Evolutionary conservation across 805 yeast genomes (phyloP).

Genomic region (Candida nonsorbophila): DNA sequence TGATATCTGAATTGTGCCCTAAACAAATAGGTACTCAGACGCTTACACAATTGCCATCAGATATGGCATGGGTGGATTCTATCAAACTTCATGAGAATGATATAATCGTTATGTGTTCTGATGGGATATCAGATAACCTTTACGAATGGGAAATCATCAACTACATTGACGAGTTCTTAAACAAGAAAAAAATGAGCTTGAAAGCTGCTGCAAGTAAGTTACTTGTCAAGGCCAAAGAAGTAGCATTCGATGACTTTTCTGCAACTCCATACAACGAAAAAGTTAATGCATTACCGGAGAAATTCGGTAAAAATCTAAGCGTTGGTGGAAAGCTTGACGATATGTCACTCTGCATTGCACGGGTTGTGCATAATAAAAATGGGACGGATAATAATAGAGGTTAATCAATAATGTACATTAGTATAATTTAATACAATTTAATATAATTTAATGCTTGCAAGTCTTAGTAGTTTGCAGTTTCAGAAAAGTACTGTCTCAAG

Average conservation of each 20-base stretch:
- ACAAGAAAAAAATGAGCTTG: conserved; percentile 21
- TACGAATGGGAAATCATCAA: conserved; percentile 43
- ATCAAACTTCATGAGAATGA: conserved; percentile 36
- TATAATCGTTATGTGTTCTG: conserved; percentile 43
- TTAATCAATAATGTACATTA: conserved; percentile 1
- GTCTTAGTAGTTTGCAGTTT: conserved; percentile 26
- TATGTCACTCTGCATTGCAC: conserved; percentile 46
- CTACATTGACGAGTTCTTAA: conserved; percentile 27
- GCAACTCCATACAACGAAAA: conserved; percentile 50
- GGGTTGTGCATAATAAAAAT: conserved; percentile 23
- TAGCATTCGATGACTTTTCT: conserved; percentile 49
- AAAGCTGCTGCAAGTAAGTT: conserved; percentile 36
- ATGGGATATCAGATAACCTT: conserved; percentile 50
- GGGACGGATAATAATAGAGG: not conserved
- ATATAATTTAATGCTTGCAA: conserved; percentile 6
- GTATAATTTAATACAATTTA: not conserved
- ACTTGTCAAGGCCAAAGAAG: conserved; percentile 40
- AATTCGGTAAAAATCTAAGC: conserved; percentile 25
- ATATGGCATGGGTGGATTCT: conserved; percentile 42
- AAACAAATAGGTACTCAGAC: conserved; percentile 52
- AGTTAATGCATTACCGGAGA: conserved; percentile 36
- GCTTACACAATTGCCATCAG: conserved; percentile 36
- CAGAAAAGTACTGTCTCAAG: conserved; percentile 86
- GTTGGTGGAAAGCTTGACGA: conserved; percentile 54
- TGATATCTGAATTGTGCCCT: conserved; percentile 44